Evolutionary conservation across 306 rosid species (phyloP), one percentile per base, ranked within the genome.

Genomic region (Vigna radiata): DNA sequence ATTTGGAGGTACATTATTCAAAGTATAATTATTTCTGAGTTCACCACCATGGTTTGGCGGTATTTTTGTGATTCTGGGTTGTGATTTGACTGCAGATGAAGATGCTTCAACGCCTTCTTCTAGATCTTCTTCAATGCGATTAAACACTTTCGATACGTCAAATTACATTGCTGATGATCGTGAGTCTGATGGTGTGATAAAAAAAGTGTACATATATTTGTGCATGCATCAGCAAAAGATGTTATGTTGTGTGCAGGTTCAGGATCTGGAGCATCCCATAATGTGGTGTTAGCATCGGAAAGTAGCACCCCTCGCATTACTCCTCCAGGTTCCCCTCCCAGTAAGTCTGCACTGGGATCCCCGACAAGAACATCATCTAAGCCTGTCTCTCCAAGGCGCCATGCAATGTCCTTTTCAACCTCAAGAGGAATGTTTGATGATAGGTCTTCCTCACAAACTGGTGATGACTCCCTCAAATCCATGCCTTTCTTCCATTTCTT

Each of bases 241-340:
- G 6, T 58, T 10, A 37, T 48, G 16, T 5, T 6, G 39, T 7
- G 68, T 61, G 72, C 85, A 85, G 87, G 75, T 5, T 17, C 65
- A 54, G 85, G 83, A 80, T 90, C 92, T 72, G 83, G 93, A 56
- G 75, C 88, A 74, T 59, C 97, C 44, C 84, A 72, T 25, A 79
- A 85, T 49, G 77, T 92, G 16, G 87, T 90, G 33, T 83, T 92
- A 72, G 94, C 97, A 63, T 95, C 97, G 33, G 93, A 90, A 86
- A 85, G 80, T 21, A 87, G 53, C 81, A 89, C 97, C 10, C 97
- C 99, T 73, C 91, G 88, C 43, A 41, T 90, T 11, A 90, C 89
- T 44, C 97, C 99, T 2, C 92, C 94, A 0, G 96, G 87, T 50
- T 89, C 99, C 4, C 99, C 97, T 82, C 93, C 94, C 25, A 79